Base-by-base conservation (phyloP, 2,329 filamentous ascomycete species). In the Colletotrichum zoysiae region DNA sequence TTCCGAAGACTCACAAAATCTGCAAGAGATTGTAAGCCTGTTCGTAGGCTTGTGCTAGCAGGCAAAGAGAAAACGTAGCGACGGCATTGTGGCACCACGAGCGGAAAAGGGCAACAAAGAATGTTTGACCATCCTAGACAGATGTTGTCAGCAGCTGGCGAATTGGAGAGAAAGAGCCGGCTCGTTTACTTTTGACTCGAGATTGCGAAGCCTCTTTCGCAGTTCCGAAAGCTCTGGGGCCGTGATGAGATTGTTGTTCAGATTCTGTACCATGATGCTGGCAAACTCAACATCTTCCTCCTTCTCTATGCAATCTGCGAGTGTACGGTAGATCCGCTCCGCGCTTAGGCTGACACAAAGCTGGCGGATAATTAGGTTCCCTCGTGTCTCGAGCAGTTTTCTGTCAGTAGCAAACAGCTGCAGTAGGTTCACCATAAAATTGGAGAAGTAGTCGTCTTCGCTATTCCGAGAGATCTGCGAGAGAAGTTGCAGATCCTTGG, bases 1-100 rank as follows among this genome's bases (percentile, higher is more conserved):
- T 16, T 26, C 20, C 14, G 12, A 35, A 16, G 71, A 81, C 90
- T 77, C 81, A 97, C 93, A 99, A 98, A 59, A 98, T 96, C 79
- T 98, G 95, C 23, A 99, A 86, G 20, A 99, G 86, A 79, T 98
- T 94, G 78, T 98, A 99, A 14, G 96, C 96, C 79, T 98, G 97
- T 79, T 99, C 96, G 79, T 99, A 99, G 16, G 95, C 96, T 82
- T 99, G 96, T 1, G 96, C 96, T 63, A 99, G 90, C 42, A 99
- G 86, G 79, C 96, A 99, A 5, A 99, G 86, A 3, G 95, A 98
- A 82, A 99, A 99, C 0, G 96, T 98, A 9, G 96, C 95, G 7
- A 99, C 97, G 2, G 96, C 95, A 78, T 99, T 99, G 80, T 98
- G 96, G 79, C 96, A 99, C 96, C 96, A 99, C 5, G 95, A 97